A percentile compares a stretch with the other conserved stretches of the same genome.
Conservation (phyloP, 441 rosid genomes). For the Erodium chrysanthum region DNA sequence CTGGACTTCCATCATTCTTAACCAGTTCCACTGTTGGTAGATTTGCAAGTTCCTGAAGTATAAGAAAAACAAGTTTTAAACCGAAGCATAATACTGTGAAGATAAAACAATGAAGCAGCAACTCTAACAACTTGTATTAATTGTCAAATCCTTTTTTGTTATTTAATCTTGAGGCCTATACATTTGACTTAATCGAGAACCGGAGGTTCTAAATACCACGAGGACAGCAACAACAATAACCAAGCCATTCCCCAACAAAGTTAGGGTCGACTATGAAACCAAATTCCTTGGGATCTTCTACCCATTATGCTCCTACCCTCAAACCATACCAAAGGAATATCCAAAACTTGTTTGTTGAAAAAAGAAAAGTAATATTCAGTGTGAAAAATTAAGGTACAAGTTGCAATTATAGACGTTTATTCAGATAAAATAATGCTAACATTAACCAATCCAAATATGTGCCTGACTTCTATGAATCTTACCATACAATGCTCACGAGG, state of each 20-base stretch:
- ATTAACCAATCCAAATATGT: slow-evolving; percentile 10
- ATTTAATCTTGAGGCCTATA: neutral
- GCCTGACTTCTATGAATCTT: slow-evolving; percentile 22
- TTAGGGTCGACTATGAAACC: neutral
- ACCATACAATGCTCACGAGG: slow-evolving; percentile 95
- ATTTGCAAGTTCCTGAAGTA: slow-evolving; percentile 80
- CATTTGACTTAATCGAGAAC: neutral
- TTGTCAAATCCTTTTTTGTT: neutral
- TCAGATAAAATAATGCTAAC: neutral
- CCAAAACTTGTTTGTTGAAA: neutral
- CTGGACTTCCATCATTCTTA: slow-evolving; percentile 79
- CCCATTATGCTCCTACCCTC: neutral
- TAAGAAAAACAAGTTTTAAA: slow-evolving; percentile 17
- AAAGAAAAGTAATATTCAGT: neutral
- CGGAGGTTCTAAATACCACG: neutral
- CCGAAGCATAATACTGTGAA: neutral
- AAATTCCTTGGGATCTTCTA: neutral
- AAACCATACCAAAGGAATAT: neutral
- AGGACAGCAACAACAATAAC: neutral
- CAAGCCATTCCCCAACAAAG: neutral
- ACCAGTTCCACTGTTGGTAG: slow-evolving; percentile 66
- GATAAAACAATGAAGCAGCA: slow-evolving; percentile 5
- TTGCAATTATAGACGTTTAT: neutral
- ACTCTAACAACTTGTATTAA: neutral
- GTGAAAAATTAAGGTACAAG: neutral